Conservation (phyloP, 2,329 filamentous ascomycete species). For the Sporothrix pseudoabietina region DNA sequence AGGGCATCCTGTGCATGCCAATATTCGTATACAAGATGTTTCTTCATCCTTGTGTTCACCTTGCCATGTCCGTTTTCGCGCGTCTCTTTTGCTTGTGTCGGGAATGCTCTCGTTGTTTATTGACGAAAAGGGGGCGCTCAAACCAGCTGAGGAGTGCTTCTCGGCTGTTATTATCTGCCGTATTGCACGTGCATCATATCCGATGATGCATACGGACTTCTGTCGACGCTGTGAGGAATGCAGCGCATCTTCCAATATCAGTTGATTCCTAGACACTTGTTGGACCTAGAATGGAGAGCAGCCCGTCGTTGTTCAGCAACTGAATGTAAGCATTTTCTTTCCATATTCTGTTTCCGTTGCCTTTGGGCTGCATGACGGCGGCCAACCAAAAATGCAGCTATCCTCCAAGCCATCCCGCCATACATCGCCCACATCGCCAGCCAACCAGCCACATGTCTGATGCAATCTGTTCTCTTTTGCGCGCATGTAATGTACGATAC, state of each 20-base stretch:
- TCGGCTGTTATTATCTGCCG: not conserved
- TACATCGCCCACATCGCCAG: not conserved
- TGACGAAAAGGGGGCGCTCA: not conserved
- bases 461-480: not conserved
- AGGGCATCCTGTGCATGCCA: not conserved
- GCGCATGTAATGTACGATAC: not conserved
- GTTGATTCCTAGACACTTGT: not conserved
- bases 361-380: not conserved
- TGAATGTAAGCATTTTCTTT: no score
- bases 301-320: not conserved
- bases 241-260: no score
- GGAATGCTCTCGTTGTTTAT: not conserved
- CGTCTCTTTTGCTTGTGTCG: not conserved
- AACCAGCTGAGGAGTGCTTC: not conserved
- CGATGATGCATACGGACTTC: not conserved
- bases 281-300: not conserved
- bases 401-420: not conserved
- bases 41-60: not conserved
- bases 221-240: not conserved
- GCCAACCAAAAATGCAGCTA: not conserved
- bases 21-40: not conserved
- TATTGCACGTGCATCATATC: not conserved
- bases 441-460: slow-evolving; percentile 1
- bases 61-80: not conserved
- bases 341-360: not conserved